Evolutionary conservation across 2,329 filamentous ascomycete genomes (phyloP).

Genomic region (Cladophialophora carrionii): DNA sequence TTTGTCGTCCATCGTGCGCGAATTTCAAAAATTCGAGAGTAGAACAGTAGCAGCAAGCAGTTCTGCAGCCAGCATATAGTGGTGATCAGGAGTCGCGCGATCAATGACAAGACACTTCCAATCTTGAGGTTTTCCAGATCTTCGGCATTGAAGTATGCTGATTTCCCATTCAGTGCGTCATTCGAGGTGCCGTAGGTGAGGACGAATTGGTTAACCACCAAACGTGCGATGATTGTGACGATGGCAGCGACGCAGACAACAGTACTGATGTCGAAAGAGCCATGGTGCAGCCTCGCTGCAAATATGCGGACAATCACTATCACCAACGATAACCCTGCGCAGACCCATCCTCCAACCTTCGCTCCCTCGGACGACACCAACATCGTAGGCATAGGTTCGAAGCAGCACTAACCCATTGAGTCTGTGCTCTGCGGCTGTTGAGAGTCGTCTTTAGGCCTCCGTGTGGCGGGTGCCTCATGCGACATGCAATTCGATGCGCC

Average conservation of each 20-base stretch:
- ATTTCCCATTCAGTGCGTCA: constrained; percentile 30
- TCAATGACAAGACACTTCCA: constrained; percentile 38
- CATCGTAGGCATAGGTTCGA: constrained; percentile 17
- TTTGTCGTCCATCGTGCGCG: constrained; percentile 32
- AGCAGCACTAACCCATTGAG: neutral
- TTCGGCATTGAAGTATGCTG: constrained; percentile 29
- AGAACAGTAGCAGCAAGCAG: constrained; percentile 39
- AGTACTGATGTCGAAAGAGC: constrained; percentile 29
- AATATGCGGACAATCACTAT: constrained; percentile 30
- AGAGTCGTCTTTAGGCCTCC: neutral
- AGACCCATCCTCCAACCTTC: constrained; percentile 27
- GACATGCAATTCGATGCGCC: neutral
- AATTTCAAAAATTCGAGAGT: constrained; percentile 35
- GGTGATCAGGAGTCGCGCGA: constrained; percentile 36
- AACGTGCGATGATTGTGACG: constrained; percentile 19
- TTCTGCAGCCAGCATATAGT: constrained; percentile 40
- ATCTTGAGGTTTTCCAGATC: constrained; percentile 38
- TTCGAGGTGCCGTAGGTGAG: constrained; percentile 31
- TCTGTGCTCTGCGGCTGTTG: neutral
- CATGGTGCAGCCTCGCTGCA: constrained; percentile 24
- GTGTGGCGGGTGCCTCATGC: neutral
- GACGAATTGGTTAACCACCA: constrained; percentile 31
- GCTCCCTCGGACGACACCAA: constrained; percentile 28
- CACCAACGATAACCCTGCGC: constrained; percentile 25
- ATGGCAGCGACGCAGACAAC: constrained; percentile 26